Base-by-base conservation (phyloP, 2,329 filamentous ascomycete species). In the Pseudocercospora ulei region DNA sequence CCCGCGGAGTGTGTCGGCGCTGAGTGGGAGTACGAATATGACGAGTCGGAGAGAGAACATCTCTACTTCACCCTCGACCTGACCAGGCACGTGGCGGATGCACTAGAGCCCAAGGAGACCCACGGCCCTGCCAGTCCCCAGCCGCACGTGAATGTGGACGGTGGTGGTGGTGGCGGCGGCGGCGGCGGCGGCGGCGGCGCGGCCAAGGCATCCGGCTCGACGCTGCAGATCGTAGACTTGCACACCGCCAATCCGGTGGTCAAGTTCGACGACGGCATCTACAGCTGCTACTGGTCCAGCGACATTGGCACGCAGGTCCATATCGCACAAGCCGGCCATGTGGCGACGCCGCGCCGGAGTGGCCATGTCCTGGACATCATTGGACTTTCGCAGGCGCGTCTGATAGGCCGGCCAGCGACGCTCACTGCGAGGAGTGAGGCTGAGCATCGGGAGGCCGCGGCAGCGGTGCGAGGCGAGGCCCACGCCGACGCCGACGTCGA, bases 221-320 rank as follows among this genome's bases (percentile, higher is more conserved):
- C 39, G 9, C 41, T 94, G 4, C 85, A 94, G 56, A 78, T 95
- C 35, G 68, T 90, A n/a, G 85, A 84, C 17, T 69, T 95, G 3
- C 81, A 93, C 60, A 79, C 79, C 1, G 55, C 65, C 2, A 80
- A 82, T 33, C 88, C 88, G 0, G 66, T 94, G 17, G 71, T 94
- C 43, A 80, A 81, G 13, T 92, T 92, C 62, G 73, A 80, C 41
- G 82, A 81, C 18, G 75, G 79, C 46, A 66, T 92, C 13, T 90
- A 87, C 57, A 77, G 76, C 47, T 88, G 85, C 48, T 66, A 75
- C 29, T 96, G 88, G 88, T 73, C 76, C 7, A 76, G 82, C 45
- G 80, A 85, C 43, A 74, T 93, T 27, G 88, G 88, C 22, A 93
- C 86, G 0, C 73, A 93, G 26, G 80, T 95, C 53, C 55, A 71